These are phyloP conservation scores for Moricandia arvensis DNA, from an alignment of 345 rosid species.

Conservation along the genomic window DNA sequence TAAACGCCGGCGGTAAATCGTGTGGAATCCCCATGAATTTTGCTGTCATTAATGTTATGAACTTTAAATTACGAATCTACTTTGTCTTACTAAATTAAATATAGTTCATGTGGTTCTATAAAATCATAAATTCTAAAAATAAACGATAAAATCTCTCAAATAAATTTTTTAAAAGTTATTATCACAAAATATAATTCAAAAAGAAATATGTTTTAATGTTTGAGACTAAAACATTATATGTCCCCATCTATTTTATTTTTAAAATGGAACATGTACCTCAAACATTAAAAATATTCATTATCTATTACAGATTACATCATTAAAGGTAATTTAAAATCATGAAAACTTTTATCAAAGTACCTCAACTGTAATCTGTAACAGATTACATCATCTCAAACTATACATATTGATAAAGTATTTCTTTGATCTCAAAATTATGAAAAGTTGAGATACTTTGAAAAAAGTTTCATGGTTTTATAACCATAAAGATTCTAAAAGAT, in stretches of 20 bases:
- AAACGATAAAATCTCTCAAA: neutral
- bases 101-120: neutral
- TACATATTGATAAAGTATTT: no score
- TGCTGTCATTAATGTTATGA: slow-evolving; percentile 12
- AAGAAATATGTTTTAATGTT: neutral
- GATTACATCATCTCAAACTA: no score
- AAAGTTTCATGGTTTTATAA: neutral
- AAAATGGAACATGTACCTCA: neutral
- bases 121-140: neutral
- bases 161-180: no score
- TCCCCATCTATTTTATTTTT: neutral
- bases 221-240: neutral
- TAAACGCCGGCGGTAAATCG: slow-evolving; percentile 12
- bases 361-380: no score
- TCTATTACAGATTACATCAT: neutral
- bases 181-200: no score
- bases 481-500: no score
- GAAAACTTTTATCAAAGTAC: no score
- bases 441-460: neutral
- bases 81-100: neutral
- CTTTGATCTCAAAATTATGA: neutral
- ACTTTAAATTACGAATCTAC: neutral
- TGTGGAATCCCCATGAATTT: slow-evolving; percentile 28
- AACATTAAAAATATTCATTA: neutral
- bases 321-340: no score